These are phyloP conservation scores for Coniochaeta sp. DNA, from an alignment of 2,329 filamentous ascomycete species.

Conservation along the genomic window DNA sequence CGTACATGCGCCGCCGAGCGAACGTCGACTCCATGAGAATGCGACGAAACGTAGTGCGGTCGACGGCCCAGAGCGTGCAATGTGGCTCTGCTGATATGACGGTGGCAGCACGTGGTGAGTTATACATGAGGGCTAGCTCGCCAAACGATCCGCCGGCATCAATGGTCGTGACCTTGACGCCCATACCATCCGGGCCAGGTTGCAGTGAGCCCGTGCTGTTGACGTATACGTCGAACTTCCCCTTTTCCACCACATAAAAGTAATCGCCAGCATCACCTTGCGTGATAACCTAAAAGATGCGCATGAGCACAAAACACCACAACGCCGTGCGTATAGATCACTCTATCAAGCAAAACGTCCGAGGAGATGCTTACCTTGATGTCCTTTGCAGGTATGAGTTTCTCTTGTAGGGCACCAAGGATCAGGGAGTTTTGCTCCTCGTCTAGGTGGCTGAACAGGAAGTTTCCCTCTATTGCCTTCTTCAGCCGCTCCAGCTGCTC, in stretches of 20 bases:
- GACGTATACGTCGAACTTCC: constrained; percentile 85
- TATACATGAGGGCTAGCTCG: constrained; percentile 97
- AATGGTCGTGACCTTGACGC: constrained; percentile 72
- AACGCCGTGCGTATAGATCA: background rate
- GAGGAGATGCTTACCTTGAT: constrained; percentile 48
- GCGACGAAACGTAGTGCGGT: constrained; percentile 92
- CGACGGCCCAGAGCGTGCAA: constrained; percentile 86
- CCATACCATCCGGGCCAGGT: constrained; percentile 73
- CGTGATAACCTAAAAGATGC: constrained; percentile 69
- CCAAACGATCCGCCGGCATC: constrained; percentile 90
- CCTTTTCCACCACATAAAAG: constrained; percentile 95
- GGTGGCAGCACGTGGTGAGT: constrained; percentile 89
- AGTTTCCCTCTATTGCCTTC: constrained; percentile 78
- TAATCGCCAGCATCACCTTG: constrained; percentile 95
- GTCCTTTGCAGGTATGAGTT: constrained; percentile 87
- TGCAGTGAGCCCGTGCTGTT: constrained; percentile 71
- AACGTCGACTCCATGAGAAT: constrained; percentile 99
- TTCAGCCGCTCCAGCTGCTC: constrained; percentile 78
- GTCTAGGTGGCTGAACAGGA: constrained; percentile 88
- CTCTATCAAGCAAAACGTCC: background rate
- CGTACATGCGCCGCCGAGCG: constrained; percentile 91
- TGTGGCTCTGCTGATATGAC: constrained; percentile 73
- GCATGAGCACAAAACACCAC: background rate
- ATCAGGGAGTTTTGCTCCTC: constrained; percentile 87
- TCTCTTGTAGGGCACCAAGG: constrained; percentile 85